Evolutionary conservation across 495 filamentous ascomycete genomes (phyloP).

Genomic region (Trichoderma erinaceum): DNA sequence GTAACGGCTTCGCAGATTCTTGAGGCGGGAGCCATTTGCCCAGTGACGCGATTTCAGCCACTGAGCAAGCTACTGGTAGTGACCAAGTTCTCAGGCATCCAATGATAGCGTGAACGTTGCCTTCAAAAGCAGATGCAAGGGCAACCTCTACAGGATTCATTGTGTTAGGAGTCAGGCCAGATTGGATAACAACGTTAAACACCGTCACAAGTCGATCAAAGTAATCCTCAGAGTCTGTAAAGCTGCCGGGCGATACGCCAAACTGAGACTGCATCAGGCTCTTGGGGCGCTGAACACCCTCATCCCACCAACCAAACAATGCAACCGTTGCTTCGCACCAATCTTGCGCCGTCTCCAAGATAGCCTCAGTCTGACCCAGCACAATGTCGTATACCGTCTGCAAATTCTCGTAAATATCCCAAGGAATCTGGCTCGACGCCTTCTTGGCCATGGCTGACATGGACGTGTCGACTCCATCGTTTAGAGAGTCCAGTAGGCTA

Average conservation of each 20-base stretch:
- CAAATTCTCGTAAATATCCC: slow-evolving; percentile 76
- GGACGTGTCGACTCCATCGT: slow-evolving; percentile 34
- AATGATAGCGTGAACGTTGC: slow-evolving; percentile 65
- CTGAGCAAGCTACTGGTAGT: slow-evolving; percentile 61
- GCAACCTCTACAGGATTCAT: slow-evolving; percentile 67
- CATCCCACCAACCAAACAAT: slow-evolving; percentile 83
- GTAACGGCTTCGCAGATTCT: slow-evolving; percentile 36
- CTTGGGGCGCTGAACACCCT: slow-evolving; percentile 53
- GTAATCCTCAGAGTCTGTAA: slow-evolving; percentile 32
- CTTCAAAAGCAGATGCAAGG: slow-evolving; percentile 71
- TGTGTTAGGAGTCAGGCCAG: slow-evolving; percentile 63
- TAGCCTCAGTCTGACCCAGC: slow-evolving; percentile 61
- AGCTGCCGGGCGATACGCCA: neutral
- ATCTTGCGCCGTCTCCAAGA: slow-evolving; percentile 64
- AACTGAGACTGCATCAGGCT: slow-evolving; percentile 23
- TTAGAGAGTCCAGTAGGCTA: slow-evolving; percentile 30
- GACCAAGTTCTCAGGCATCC: slow-evolving; percentile 73
- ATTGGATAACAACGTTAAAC: slow-evolving; percentile 41
- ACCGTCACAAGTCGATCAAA: slow-evolving; percentile 43
- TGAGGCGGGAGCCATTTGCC: slow-evolving; percentile 66
- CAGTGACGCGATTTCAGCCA: slow-evolving; percentile 70
- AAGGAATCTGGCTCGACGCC: slow-evolving; percentile 77
- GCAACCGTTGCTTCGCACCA: slow-evolving; percentile 83
- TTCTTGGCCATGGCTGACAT: slow-evolving; percentile 56
- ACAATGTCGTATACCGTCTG: slow-evolving; percentile 68